phyloP scores from a whole-genome alignment of 352 stramenopile species.

The Pythium vanterpoolii region DNA sequence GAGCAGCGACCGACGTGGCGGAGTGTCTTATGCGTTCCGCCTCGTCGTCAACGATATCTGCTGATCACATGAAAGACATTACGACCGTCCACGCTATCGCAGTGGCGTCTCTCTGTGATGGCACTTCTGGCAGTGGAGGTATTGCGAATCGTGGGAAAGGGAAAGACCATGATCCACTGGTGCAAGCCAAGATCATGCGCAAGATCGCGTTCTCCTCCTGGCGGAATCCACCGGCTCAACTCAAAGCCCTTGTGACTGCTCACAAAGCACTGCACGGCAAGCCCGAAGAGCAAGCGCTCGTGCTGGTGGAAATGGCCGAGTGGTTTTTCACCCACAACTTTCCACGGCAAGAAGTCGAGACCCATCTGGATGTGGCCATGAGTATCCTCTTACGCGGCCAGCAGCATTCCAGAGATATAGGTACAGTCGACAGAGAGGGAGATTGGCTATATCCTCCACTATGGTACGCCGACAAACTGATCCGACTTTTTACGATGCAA shows the following conservation, averaged over 20 bases:
- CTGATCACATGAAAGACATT: constrained; percentile 45
- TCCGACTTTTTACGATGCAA: constrained; percentile 53
- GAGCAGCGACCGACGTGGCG: constrained; percentile 27
- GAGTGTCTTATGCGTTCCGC: constrained; percentile 8
- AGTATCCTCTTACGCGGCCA: constrained; percentile 42
- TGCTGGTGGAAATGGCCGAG: constrained; percentile 82
- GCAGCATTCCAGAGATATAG: not conserved
- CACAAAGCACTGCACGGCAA: constrained; percentile 55
- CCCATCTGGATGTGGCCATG: constrained; percentile 54
- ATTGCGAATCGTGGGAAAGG: constrained; percentile 18
- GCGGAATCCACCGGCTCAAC: constrained; percentile 51
- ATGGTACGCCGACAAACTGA: constrained; percentile 58
- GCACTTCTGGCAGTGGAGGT: not conserved
- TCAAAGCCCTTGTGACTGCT: constrained; percentile 52
- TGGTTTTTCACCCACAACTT: constrained; percentile 80
- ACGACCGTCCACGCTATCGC: constrained; percentile 48
- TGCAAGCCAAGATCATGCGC: constrained; percentile 61
- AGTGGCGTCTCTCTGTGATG: constrained; percentile 51
- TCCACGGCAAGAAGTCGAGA: constrained; percentile 42
- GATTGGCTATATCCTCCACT: constrained; percentile 30
- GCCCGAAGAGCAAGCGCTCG: constrained; percentile 55
- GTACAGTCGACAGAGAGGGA: not conserved
- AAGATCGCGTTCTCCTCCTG: constrained; percentile 65
- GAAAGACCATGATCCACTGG: constrained; percentile 40
- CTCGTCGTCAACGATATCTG: constrained; percentile 10